These are phyloP conservation scores for Suillus occidentalis DNA, from an alignment of 768 basidiomycete genomes.

Conservation along the genomic window DNA sequence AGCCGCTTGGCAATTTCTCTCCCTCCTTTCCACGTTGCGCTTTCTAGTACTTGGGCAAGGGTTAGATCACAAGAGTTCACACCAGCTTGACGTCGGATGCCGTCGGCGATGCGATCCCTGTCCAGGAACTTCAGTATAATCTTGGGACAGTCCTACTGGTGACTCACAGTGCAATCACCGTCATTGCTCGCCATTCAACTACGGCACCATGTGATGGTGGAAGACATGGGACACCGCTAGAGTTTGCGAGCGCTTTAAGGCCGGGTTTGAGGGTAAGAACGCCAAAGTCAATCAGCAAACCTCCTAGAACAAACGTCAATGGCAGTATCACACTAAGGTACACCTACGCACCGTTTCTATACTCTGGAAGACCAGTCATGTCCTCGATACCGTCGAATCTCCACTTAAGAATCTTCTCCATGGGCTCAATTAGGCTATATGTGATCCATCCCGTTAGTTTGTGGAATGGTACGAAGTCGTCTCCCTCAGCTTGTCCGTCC, in stretches of 20 bases:
- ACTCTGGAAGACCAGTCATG: conserved; percentile 93
- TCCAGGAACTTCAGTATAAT: conserved; percentile 7
- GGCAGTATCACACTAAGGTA: not conserved
- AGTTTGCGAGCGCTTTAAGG: conserved; percentile 44
- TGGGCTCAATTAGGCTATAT: conserved; percentile 83
- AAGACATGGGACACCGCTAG: conserved; percentile 55
- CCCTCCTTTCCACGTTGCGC: conserved; percentile 97
- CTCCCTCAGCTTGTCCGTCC: conserved; percentile 44
- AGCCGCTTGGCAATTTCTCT: conserved; percentile 84
- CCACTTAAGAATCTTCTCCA: conserved; percentile 80
- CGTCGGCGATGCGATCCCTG: conserved; percentile 79
- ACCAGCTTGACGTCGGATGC: conserved; percentile 60
- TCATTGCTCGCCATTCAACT: conserved; percentile 96
- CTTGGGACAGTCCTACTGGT: conserved; percentile 6
- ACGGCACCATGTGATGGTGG: conserved; percentile 84
- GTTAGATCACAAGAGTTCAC: conserved; percentile 55
- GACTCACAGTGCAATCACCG: conserved; percentile 85
- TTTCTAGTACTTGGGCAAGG: conserved; percentile 88
- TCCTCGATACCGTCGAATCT: conserved; percentile 76
- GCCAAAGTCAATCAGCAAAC: conserved; percentile 82
- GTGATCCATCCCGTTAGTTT: conserved; percentile 95
- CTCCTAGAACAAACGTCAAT: conserved; percentile 49
- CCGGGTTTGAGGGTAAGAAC: conserved; percentile 68
- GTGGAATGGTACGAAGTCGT: conserved; percentile 89
- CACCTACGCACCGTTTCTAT: conserved; percentile 74